phyloP scores from a whole-genome alignment of 2,329 filamentous ascomycete species.

The Zymoseptoria brevis region DNA sequence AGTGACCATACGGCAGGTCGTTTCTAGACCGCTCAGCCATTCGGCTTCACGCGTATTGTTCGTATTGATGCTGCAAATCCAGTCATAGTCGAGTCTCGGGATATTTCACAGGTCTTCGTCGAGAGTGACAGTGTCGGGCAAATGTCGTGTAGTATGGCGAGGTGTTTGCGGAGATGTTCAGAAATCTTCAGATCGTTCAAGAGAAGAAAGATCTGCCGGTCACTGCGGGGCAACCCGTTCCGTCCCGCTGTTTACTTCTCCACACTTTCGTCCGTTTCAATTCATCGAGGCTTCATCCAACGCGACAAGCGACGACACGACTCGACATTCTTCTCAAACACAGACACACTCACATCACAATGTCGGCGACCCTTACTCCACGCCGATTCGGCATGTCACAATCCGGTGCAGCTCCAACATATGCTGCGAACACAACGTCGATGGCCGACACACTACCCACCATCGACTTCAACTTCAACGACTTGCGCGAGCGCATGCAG shows the following conservation, averaged over 20 bases:
- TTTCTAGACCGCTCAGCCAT: conserved; percentile 49
- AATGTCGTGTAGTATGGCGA: background rate
- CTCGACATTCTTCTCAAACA: conserved; percentile 1
- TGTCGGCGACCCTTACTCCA: conserved; percentile 33
- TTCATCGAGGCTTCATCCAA: background rate
- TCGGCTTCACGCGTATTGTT: conserved; percentile 33
- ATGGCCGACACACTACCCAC: conserved; percentile 73
- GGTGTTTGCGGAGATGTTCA: background rate
- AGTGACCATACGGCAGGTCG: conserved; percentile 48
- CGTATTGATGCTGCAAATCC: conserved; percentile 1
- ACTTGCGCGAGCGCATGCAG: conserved; percentile 88
- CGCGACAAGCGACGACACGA: background rate
- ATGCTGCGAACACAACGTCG: conserved; percentile 50
- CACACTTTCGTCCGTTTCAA: background rate
- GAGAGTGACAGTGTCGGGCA: background rate
- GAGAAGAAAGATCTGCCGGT: conserved; percentile 2
- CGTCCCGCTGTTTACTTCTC: background rate
- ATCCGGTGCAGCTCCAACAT: conserved; percentile 54
- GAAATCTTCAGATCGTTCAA: background rate
- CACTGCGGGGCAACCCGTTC: conserved; percentile 19
- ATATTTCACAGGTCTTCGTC: background rate
- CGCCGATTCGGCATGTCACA: conserved; percentile 62
- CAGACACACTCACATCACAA: conserved; percentile 10
- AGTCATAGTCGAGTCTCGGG: conserved; percentile 14
- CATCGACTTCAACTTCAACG: conserved; percentile 93